Base-by-base conservation (phyloP, 345 rosid genomes). In the Gossypium arboreum region DNA sequence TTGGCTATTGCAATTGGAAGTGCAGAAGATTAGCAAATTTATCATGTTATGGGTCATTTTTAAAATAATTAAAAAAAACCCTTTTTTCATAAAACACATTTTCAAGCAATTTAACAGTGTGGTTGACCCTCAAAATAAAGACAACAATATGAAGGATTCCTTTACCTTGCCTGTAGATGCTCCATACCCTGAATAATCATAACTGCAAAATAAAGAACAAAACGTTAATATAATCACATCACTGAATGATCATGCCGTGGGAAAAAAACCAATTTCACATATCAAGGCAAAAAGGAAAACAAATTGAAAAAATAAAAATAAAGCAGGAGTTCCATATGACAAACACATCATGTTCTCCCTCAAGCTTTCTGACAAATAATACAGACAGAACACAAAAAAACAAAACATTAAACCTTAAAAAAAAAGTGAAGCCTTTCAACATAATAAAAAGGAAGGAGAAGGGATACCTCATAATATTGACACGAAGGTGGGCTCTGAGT, bases 111-210 rank as follows among this genome's bases (percentile, higher is more conserved):
- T 59, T 24, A 58, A 59, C 45, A 61, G 66, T 39, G 20, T 15
- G 34, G 67, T 29, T 16, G n/a, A 34, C 9, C 39, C n/a, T 57
- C 29, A 22, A 57, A 57, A 57, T 27, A 57, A 57, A 57, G 43
- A 62, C 47, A 62, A 43, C 50, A 18, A 63, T 63, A 47, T 41
- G 48, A 64, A 24, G 48, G 39, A 47, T 22, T 4, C 54, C 59
- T 27, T 79, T 86, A 93, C 99, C 98, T 95, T 95, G 45, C 99
- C 99, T 47, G 97, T 83, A 66, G 99, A 95, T 73, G 86, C 98
- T 80, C 99, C 99, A 80, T 95, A 95, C 71, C 99, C 99, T 20
- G 99, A 93, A 87, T 95, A 95, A 78, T 95, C 99, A 79, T 95
- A 95, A 85, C 99, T 95, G 92, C 75, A 75, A 73, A 48, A 65